Base-by-base conservation (phyloP, 2,329 filamentous ascomycete genomes). In the Cercospora sp. region DNA sequence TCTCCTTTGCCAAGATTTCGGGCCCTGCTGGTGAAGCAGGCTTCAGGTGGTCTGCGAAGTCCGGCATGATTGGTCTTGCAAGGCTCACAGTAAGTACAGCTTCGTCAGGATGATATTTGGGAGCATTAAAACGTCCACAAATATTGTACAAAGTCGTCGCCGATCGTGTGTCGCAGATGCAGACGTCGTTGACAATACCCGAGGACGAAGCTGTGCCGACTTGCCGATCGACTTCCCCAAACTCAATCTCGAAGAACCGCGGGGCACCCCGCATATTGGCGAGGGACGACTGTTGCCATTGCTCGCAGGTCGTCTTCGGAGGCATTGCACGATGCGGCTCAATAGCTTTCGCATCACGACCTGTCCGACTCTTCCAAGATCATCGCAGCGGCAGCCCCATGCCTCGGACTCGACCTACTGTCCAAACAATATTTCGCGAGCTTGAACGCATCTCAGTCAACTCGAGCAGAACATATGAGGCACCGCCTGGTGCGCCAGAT, bases 11-110 rank as follows among this genome's bases (percentile, higher is more conserved):
- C 10, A 87, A 78, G 30, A 82, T 82, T 16, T 78, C 79, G 23
- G 82, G 80, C 28, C 84, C 84, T 70, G 81, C 78, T 6, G 76
- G 71, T 79, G 79, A 64, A 74, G 80, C 66, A 18, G 84, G 84
- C 71, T 79, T 81, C 31, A 86, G 81, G 18, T 77, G 77, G 73
- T 83, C 81, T 63, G 82, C 83, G 75, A 86, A 85, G 77, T 86
- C 83, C 23, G 78, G 72, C 82, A 84, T 84, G 28, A 30, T 28
- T 57, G 18, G 26, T 26, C 20, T 12, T 12, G 39, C 6, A 6
- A 13, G 53, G 16, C 31, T 36, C 16, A 3, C 16, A 5, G 4
- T 7, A 33, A 13, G 5, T 12, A 12, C 6, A n/a, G 8, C 16
- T 20, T 18, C 9, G 30, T 36, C 30, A 31, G 7, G 26, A n/a